Base-by-base conservation (phyloP, 768 basidiomycete species). In the Pisolithus sp. region DNA sequence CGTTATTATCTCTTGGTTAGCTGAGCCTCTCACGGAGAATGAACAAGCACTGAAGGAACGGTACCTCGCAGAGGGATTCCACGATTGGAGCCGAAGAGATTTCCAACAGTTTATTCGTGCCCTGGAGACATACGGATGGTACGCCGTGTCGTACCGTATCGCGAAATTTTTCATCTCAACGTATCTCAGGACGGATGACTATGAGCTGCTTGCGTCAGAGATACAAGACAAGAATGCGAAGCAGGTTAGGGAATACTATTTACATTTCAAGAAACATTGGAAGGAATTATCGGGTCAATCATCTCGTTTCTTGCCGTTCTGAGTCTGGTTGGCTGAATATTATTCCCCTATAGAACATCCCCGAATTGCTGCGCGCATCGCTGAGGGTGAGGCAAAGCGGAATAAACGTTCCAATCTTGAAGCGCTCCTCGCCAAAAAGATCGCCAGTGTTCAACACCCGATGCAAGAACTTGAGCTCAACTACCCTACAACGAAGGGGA, bases 391-490 rank as follows among this genome's bases (percentile, higher is more conserved):
- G 62, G 84, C 85, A 3, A 93, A 92, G 63, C 89, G 93, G 30
- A 86, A 85, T 64, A 90, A 91, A 62, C 82, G 89, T 5, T 86
- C 86, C 49, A 87, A 89, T 59, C 79, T 89, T 15, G 85, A 89
- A 58, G 76, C 79, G 30, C 80, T 94, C 7, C 80, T 98, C 28
- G 73, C 82, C 48, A 79, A 82, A 62, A 97, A 97, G 67, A 89
- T 98, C 60, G 73, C 73, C 20, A 86, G 86, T 2, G 86, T 90
- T 52, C 76, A 80, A 37, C 92, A 86, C 68, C 96, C 96, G 1
- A 93, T 98, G 85, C 95, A 98, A 66, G 94, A 96, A 68, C 83
- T 99, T 45, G 89, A 95, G 68, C 82, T 98, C 48, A 88, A 89
- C 67, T 97, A 98, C 60, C 92, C 91, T 1, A 88, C 88, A 28